Conservation (phyloP, 345 rosid genomes). For the Boechera divaricarpa region DNA sequence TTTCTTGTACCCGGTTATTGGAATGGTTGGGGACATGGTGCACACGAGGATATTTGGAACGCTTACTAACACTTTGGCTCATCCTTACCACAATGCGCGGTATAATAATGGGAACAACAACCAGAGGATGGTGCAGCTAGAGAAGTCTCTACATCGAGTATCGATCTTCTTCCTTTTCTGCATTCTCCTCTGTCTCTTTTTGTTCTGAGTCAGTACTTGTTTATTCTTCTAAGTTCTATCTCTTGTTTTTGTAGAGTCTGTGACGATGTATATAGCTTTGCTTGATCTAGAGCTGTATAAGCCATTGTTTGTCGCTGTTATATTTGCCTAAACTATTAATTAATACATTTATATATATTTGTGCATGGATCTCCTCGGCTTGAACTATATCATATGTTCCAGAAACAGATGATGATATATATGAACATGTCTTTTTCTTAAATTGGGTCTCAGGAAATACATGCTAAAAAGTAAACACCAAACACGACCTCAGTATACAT, state of each 20-base stretch:
- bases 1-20: slow-evolving; percentile 52
- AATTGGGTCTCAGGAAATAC: background rate
- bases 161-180: slow-evolving; percentile 76
- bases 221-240: background rate
- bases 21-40: slow-evolving; percentile 67
- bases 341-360: background rate
- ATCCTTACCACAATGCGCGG: slow-evolving; percentile 49
- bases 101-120: slow-evolving; percentile 46
- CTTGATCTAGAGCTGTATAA: slow-evolving; percentile 18
- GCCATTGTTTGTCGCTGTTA: slow-evolving; percentile 16
- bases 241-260: slow-evolving; percentile 15
- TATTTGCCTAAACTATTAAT: slow-evolving; percentile 14
- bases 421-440: background rate
- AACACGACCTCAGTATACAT: background rate
- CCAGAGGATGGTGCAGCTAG: slow-evolving; percentile 62
- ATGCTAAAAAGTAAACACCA: background rate
- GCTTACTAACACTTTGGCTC: slow-evolving; percentile 51
- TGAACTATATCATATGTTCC: slow-evolving; percentile 1
- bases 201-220: slow-evolving; percentile 52
- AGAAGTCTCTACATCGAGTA: slow-evolving; percentile 73
- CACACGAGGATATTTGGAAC: slow-evolving; percentile 53
- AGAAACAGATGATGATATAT: slow-evolving; percentile 1
- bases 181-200: slow-evolving; percentile 70
- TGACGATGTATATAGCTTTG: slow-evolving; percentile 27
- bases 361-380: slow-evolving; percentile 1